Percentiles rank a stretch among this genome's conserved stretches.
Evolutionary conservation across 2,329 filamentous ascomycete genomes (phyloP).

Genomic region (Fusarium sulawesiense): DNA sequence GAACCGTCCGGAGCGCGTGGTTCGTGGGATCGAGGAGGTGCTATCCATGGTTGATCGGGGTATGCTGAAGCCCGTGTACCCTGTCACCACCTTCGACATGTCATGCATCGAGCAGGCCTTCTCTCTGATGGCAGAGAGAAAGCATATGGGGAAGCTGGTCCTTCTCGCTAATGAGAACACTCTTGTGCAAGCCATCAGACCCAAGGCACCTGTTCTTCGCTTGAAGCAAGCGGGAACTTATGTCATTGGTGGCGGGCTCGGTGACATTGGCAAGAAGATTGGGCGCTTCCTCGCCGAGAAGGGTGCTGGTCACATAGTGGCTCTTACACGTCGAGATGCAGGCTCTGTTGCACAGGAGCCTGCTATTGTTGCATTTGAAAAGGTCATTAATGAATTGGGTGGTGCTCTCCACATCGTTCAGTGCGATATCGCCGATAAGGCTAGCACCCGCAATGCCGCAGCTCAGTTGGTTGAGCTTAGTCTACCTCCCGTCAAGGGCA

Average conservation of each 20-base stretch:
- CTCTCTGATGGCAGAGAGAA: neutral
- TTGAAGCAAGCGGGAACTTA: neutral
- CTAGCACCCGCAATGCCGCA: neutral
- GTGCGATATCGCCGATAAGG: neutral
- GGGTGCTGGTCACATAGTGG: slow-evolving; percentile 2
- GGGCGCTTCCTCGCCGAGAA: neutral
- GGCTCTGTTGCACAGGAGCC: neutral
- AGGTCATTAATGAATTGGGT: neutral
- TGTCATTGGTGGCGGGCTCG: slow-evolving; percentile 2
- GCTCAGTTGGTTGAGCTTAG: neutral
- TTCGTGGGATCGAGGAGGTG: neutral
- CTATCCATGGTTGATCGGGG: neutral
- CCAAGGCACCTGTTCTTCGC: neutral
- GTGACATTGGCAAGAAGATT: slow-evolving; percentile 9
- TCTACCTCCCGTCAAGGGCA: neutral
- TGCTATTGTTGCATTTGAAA: neutral
- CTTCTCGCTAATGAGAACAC: neutral
- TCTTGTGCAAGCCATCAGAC: neutral
- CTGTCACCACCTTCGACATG: slow-evolving; percentile 1
- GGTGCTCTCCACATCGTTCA: slow-evolving; percentile 3
- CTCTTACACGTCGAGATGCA: neutral
- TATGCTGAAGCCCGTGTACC: neutral
- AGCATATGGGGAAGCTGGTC: slow-evolving; percentile 2
- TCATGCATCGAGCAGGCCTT: neutral
- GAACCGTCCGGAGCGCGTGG: neutral